These are phyloP conservation scores for Microbotryomycetes sp. DNA, from an alignment of 1,284 basidiomycete species.

Conservation along the genomic window DNA sequence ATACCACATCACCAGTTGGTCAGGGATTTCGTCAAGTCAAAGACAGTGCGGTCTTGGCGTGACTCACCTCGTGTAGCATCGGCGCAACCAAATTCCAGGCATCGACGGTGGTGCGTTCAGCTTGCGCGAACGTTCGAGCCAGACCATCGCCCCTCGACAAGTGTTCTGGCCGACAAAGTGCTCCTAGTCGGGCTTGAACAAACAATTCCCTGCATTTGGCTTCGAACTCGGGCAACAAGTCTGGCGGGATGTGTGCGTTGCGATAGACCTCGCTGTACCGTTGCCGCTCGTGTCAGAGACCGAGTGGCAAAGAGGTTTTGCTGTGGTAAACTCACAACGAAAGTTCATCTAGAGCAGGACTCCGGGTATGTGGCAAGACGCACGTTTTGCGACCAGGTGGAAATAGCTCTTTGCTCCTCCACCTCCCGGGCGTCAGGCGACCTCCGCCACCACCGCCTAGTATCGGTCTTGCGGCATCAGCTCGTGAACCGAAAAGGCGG, in stretches of 20 bases:
- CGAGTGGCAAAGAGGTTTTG: too few species aligned
- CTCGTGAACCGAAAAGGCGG: not conserved
- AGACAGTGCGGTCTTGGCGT: not conserved
- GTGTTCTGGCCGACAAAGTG: conserved; percentile 13
- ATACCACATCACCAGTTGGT: too few species aligned
- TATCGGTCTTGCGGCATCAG: not conserved
- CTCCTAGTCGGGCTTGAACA: conserved; percentile 14
- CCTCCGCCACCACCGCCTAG: conserved; percentile 16
- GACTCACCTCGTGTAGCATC: not conserved
- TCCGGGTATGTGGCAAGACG: conserved; percentile 14
- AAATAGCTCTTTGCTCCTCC: conserved; percentile 17
- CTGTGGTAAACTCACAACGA: not conserved
- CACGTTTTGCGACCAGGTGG: conserved; percentile 17
- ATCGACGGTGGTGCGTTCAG: conserved; percentile 8
- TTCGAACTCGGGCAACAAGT: not conserved
- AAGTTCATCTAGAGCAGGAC: conserved; percentile 15
- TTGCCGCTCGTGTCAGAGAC: too few species aligned
- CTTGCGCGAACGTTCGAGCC: conserved; percentile 7
- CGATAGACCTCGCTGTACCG: conserved; percentile 1
- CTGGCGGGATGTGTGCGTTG: not conserved
- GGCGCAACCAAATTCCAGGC: conserved; percentile 6
- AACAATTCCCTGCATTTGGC: conserved; percentile 10
- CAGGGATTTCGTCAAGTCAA: not conserved
- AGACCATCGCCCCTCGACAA: conserved; percentile 13
- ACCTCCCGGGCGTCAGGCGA: conserved; percentile 17